phyloP scores from a whole-genome alignment of 345 rosid species.

The Gossypioides kirkii region DNA sequence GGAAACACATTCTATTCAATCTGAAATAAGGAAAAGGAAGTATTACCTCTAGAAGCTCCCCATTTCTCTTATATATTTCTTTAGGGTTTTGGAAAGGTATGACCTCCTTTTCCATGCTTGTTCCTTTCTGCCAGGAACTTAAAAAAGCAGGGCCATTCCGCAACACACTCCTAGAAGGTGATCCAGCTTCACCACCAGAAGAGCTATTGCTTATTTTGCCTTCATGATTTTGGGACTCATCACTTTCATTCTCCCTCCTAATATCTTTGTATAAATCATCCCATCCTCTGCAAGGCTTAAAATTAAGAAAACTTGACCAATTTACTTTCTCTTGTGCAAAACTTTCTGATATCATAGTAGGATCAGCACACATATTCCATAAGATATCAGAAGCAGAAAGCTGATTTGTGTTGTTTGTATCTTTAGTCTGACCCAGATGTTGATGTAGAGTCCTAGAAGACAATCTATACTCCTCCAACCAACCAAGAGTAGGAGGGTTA shows the following conservation, averaged over 20 bases:
- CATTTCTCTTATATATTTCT: constrained; percentile 72
- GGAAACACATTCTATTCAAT: background rate
- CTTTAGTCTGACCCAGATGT: constrained; percentile 23
- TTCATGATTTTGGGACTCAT: constrained; percentile 29
- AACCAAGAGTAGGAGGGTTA: constrained; percentile 44
- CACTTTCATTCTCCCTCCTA: constrained; percentile 27
- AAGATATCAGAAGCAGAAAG: constrained; percentile 36
- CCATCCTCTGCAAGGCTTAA: constrained; percentile 51
- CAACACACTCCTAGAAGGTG: constrained; percentile 33
- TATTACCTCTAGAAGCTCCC: constrained; percentile 85
- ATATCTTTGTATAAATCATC: constrained; percentile 38
- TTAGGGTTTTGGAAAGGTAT: constrained; percentile 49
- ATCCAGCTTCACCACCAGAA: constrained; percentile 29
- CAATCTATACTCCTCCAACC: constrained; percentile 49
- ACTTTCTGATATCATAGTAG: constrained; percentile 50
- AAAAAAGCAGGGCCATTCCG: constrained; percentile 32
- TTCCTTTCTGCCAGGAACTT: constrained; percentile 52
- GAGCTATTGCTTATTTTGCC: constrained; percentile 27
- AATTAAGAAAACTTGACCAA: constrained; percentile 36
- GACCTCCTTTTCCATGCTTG: constrained; percentile 32
- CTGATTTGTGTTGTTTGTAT: constrained; percentile 33
- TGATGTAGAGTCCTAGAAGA: constrained; percentile 40
- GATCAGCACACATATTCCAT: constrained; percentile 68
- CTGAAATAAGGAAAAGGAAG: constrained; percentile 8
- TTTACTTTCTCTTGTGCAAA: constrained; percentile 51